Conservation (phyloP, 1,284 basidiomycete genomes). For the Boletellus deceptivus region DNA sequence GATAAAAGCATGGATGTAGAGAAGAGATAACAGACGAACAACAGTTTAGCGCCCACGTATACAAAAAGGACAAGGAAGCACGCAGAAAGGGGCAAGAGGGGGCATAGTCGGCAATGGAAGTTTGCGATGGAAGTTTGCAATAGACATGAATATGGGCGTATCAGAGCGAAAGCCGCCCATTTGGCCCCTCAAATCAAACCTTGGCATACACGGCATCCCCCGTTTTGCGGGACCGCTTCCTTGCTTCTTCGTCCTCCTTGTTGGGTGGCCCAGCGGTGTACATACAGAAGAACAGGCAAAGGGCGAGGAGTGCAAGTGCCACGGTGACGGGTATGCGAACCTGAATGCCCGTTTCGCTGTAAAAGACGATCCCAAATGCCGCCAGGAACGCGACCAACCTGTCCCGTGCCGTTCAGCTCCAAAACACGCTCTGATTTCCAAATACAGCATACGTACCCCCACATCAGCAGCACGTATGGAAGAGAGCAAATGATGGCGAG, state of each 20-base stretch:
- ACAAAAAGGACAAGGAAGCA: not conserved
- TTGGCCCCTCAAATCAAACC: not conserved
- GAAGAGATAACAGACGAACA: not conserved
- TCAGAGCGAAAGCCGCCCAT: not conserved
- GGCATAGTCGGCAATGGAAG: no score
- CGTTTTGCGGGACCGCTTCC: not conserved
- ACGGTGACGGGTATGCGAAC: slow-evolving; percentile 30
- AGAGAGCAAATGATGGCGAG: slow-evolving; percentile 33
- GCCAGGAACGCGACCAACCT: slow-evolving; percentile 27
- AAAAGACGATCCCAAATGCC: slow-evolving; percentile 25
- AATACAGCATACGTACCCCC: slow-evolving; percentile 22
- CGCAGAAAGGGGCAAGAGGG: not conserved
- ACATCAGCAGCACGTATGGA: slow-evolving; percentile 30
- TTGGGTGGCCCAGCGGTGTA: slow-evolving; percentile 16
- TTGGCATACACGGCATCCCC: not conserved
- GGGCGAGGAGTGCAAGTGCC: slow-evolving; percentile 15
- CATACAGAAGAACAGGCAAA: slow-evolving; percentile 26
- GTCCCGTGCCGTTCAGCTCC: not conserved
- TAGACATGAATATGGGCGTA: not conserved
- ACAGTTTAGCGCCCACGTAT: not conserved
- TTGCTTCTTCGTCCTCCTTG: slow-evolving; percentile 14
- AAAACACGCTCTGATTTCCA: not conserved
- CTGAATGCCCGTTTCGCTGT: slow-evolving; percentile 14
- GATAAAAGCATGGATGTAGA: not conserved
- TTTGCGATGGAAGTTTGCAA: no score